phyloP scores from a whole-genome alignment of 495 filamentous ascomycete species.

The Trichoderma orchidacearum region DNA sequence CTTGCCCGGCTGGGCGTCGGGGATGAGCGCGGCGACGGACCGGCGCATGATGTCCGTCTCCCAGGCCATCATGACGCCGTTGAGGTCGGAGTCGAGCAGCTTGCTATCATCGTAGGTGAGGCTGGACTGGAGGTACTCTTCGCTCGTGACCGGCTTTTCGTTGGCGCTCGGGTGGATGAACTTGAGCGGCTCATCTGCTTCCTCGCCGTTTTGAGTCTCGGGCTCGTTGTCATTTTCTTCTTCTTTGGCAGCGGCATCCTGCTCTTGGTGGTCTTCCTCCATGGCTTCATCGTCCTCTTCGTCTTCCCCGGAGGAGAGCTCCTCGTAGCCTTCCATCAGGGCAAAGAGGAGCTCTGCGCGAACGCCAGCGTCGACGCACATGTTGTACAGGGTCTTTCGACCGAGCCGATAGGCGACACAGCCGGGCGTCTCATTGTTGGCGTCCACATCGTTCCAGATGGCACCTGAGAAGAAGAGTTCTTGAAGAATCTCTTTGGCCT shows the following conservation, averaged over 20 bases:
- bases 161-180: constrained; percentile 22
- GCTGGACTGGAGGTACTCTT: constrained; percentile 61
- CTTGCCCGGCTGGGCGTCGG: constrained; percentile 33
- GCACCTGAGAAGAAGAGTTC: constrained; percentile 76
- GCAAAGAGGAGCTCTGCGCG: constrained; percentile 77
- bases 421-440: constrained; percentile 76
- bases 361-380: constrained; percentile 85
- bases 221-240: constrained; percentile 18
- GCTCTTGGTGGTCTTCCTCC: constrained; percentile 12
- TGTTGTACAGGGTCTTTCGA: constrained; percentile 58
- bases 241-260: constrained; percentile 24
- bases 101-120: constrained; percentile 62
- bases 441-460: constrained; percentile 93
- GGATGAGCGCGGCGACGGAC: constrained; percentile 41
- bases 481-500: constrained; percentile 49
- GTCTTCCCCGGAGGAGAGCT: constrained; percentile 46
- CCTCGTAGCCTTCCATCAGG: constrained; percentile 63
- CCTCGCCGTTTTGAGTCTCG: constrained; percentile 10
- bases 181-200: constrained; percentile 7
- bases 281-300: constrained; percentile 42
- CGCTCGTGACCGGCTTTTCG: constrained; percentile 38
- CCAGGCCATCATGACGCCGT: constrained; percentile 97
- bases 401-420: constrained; percentile 69
- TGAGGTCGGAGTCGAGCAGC: constrained; percentile 65
- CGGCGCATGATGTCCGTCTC: constrained; percentile 80